These are phyloP conservation scores for Heracleum sosnowskyi DNA, from an alignment of 129 eudicot species.

Conservation along the genomic window DNA sequence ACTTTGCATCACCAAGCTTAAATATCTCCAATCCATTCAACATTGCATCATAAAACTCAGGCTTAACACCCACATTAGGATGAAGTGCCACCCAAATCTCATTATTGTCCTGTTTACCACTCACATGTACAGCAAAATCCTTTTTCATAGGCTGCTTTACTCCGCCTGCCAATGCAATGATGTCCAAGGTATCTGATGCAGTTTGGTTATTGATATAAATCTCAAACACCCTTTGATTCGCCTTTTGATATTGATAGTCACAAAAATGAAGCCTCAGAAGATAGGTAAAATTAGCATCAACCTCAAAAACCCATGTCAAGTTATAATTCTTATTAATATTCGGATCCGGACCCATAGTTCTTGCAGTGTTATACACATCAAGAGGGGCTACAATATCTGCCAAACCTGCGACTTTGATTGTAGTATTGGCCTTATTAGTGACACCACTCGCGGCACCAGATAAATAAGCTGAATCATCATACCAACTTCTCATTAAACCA, in stretches of 20 bases:
- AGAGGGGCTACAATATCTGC: slow-evolving; percentile 44
- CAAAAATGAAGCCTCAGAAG: slow-evolving; percentile 75
- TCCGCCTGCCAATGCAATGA: slow-evolving; percentile 38
- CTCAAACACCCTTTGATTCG: slow-evolving; percentile 50
- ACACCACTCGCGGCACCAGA: slow-evolving; percentile 39
- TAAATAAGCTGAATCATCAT: slow-evolving; percentile 62
- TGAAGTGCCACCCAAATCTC: slow-evolving; percentile 48
- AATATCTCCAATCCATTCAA: slow-evolving; percentile 77
- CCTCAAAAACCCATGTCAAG: slow-evolving; percentile 67
- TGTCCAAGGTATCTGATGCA: slow-evolving; percentile 36
- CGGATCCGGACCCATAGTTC: slow-evolving; percentile 49
- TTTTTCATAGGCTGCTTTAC: slow-evolving; percentile 37
- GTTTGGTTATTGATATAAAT: slow-evolving; percentile 57
- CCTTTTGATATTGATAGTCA: slow-evolving; percentile 30
- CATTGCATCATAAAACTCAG: slow-evolving; percentile 44
- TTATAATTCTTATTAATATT: slow-evolving; percentile 40
- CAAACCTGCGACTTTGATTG: slow-evolving; percentile 20
- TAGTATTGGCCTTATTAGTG: slow-evolving; percentile 21
- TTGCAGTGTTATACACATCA: slow-evolving; percentile 46
- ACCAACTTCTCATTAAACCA: slow-evolving; percentile 61
- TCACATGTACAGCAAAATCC: slow-evolving; percentile 41
- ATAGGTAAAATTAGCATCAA: slow-evolving; percentile 57
- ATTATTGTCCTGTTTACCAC: slow-evolving; percentile 28
- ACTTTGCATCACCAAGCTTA: slow-evolving; percentile 43
- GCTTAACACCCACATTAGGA: slow-evolving; percentile 21